Evolutionary conservation across 148 eudicot genomes (phyloP), one percentile per base, ranked within the genome.

Genomic region (Agrostemma githago): DNA sequence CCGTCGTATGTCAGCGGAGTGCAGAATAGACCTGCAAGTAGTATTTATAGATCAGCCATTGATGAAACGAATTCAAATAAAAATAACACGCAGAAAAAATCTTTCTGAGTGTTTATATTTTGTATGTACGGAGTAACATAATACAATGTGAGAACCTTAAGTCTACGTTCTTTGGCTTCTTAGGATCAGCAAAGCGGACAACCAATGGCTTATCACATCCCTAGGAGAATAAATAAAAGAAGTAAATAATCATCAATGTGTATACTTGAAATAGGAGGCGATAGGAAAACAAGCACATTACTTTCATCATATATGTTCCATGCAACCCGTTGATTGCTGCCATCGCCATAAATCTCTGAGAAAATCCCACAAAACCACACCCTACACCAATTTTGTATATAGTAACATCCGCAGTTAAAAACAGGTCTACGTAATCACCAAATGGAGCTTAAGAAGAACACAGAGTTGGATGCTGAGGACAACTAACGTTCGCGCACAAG

Each of bases 101-200:
- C 6, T 21, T n/a, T 48, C 16, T 64, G 38, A 37, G 17, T 3
- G 41, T 10, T 51, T 51, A 10, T 9, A 51, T 15, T 60, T 53
- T 19, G 37, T 74, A 51, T 38, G 56, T 10, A 69, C 41, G 34
- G 34, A 26, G 34, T 26, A 26, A 26, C 46, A 40, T 7, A 40
- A 65, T n/a, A 39, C 41, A 34, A 38, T 8, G 58, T 14, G 40
- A 69, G 17, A 68, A 85, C 99, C 96, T 89, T 72, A 85, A 51
- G n/a, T 89, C 96, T 85, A 84, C 89, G 43, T 76, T 62, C 80
- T 83, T 87, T 26, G 96, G 97, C 82, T 86, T 92, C 89, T 92
- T 96, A 70, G 99, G 99, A 63, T 96, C 99, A 63, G 99, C 99
- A 89, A 90, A 92, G 63, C 97, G 94, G 77, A 96, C 90, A 77